Conservation (phyloP, 495 filamentous ascomycete species). For the Apiosordaria backusii region DNA sequence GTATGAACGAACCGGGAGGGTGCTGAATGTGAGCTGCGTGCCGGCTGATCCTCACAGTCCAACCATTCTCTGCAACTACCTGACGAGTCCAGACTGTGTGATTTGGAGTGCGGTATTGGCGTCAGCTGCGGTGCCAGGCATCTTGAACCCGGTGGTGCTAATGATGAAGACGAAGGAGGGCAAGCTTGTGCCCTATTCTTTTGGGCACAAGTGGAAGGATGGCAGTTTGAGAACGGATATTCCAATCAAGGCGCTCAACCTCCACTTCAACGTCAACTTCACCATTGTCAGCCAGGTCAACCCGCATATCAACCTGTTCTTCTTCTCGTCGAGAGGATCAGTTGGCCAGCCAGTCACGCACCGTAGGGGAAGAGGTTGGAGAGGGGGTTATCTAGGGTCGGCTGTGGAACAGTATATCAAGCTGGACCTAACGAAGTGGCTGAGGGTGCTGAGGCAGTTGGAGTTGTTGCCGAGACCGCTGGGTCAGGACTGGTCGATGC, state of each 20-base stretch:
- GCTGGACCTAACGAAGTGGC: conserved; percentile 92
- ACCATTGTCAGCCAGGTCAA: conserved; percentile 96
- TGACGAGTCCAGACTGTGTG: conserved; percentile 92
- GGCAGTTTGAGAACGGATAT: conserved; percentile 92
- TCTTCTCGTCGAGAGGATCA: conserved; percentile 88
- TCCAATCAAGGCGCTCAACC: conserved; percentile 85
- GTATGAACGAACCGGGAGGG: conserved; percentile 88
- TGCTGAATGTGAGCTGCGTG: conserved; percentile 95
- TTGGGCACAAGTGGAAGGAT: conserved; percentile 98
- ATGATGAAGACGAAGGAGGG: conserved; percentile 88
- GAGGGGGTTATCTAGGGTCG: conserved; percentile 88
- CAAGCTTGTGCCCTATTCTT: conserved; percentile 74
- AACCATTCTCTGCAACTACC: conserved; percentile 86
- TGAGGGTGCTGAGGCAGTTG: conserved; percentile 86
- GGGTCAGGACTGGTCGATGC: conserved; percentile 94
- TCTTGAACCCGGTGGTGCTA: conserved; percentile 90
- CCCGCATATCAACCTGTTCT: conserved; percentile 96
- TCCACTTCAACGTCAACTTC: conserved; percentile 98
- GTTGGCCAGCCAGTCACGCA: conserved; percentile 94
- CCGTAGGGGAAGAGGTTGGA: conserved; percentile 88
- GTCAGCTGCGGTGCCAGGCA: conserved; percentile 92
- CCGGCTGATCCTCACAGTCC: conserved; percentile 93
- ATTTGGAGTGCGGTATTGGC: conserved; percentile 97
- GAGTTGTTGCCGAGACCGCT: conserved; percentile 86
- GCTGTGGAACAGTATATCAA: conserved; percentile 93